phyloP scores from a whole-genome alignment of 495 filamentous ascomycete species.

The Penicillium subrubescens region DNA sequence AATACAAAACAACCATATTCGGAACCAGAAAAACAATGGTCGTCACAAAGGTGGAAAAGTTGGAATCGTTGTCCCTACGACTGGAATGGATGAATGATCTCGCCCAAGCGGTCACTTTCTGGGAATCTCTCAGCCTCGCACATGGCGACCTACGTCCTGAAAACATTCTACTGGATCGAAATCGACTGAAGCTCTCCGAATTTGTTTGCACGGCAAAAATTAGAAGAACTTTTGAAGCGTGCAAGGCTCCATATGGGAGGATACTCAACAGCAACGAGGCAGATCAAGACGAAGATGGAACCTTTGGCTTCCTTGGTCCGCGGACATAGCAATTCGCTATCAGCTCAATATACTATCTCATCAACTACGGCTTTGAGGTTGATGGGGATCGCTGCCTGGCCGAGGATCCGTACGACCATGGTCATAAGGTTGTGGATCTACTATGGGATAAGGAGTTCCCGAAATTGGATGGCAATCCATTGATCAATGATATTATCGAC shows the following conservation, averaged over 20 bases:
- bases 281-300: conserved; percentile 29
- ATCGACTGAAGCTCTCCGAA: conserved; percentile 34
- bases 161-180: conserved; percentile 33
- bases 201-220: conserved; percentile 35
- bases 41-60: conserved; percentile 33
- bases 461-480: conserved; percentile 28
- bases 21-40: conserved; percentile 20
- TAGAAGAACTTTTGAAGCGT: conserved; percentile 33
- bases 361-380: conserved; percentile 43
- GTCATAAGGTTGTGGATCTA: conserved; percentile 31
- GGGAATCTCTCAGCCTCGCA: conserved; percentile 42
- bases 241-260: conserved; percentile 29
- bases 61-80: conserved; percentile 35
- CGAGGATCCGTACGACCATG: conserved; percentile 36
- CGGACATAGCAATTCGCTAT: conserved; percentile 43
- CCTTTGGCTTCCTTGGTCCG: conserved; percentile 32
- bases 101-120: conserved; percentile 39
- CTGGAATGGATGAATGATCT: conserved; percentile 42
- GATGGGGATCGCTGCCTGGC: conserved; percentile 35
- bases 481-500: conserved; percentile 39
- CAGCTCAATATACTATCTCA: conserved; percentile 41
- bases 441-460: conserved; percentile 40
- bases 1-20: conserved; percentile 15
- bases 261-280: conserved; percentile 28
- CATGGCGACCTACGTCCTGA: conserved; percentile 39